These are phyloP conservation scores for Metarhizium anisopliae DNA, from an alignment of 2,329 filamentous ascomycete genomes.

Conservation along the genomic window DNA sequence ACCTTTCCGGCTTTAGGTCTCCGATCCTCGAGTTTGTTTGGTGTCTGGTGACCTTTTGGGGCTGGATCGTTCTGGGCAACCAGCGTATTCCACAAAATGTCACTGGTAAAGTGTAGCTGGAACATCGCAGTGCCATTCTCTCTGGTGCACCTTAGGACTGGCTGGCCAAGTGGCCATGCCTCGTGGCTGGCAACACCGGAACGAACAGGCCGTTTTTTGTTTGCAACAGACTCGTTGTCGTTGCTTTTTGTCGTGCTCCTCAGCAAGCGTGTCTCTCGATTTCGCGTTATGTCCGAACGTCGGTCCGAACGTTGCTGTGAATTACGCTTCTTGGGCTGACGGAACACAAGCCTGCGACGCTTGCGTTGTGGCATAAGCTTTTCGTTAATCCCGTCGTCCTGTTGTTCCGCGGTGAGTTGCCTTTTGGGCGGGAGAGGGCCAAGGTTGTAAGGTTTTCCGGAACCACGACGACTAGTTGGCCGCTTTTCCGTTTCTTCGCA, in stretches of 20 bases:
- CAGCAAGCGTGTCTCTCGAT: background rate
- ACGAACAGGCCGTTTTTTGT: background rate
- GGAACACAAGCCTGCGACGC: background rate
- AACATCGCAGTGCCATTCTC: slow-evolving; percentile 2
- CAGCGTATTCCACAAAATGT: background rate
- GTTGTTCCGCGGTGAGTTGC: background rate
- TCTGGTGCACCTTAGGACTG: slow-evolving; percentile 1
- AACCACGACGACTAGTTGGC: background rate
- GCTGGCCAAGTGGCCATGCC: background rate
- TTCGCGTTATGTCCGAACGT: background rate
- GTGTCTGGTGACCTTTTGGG: background rate
- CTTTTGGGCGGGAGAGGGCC: background rate
- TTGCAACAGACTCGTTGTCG: background rate
- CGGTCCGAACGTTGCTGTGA: background rate
- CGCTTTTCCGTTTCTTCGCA: background rate
- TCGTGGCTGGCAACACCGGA: background rate
- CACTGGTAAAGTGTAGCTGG: background rate
- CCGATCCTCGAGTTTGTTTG: background rate
- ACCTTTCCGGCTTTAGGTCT: background rate
- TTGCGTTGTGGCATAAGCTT: background rate
- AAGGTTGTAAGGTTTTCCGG: background rate
- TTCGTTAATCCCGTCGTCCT: background rate
- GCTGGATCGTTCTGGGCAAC: background rate
- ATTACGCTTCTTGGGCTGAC: background rate
- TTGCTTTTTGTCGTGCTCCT: background rate